A percentile compares a stretch with the other conserved stretches of the same genome.
Conservation (phyloP, 306 rosid species). For the Trifolium fragiferum region DNA sequence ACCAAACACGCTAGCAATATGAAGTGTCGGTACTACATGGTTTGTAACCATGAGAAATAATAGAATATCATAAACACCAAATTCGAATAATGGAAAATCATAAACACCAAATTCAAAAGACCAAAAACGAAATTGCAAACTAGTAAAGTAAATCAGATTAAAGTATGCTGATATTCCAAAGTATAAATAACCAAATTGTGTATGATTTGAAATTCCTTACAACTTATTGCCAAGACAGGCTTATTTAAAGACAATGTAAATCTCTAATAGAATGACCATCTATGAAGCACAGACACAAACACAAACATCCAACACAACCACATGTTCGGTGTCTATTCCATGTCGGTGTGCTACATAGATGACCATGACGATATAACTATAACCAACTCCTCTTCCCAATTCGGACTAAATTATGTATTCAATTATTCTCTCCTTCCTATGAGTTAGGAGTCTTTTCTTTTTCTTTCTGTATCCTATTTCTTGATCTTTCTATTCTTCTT, state of each 20-base stretch:
- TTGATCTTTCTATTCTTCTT: conserved; percentile 74
- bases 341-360: background rate
- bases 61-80: conserved; percentile 41
- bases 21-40: background rate
- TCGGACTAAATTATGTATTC: conserved; percentile 49
- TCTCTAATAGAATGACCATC: conserved; percentile 44
- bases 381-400: conserved; percentile 49
- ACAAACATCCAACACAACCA: background rate
- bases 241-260: conserved; percentile 68
- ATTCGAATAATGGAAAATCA: conserved; percentile 30
- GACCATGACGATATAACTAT: conserved; percentile 38
- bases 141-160: conserved; percentile 43
- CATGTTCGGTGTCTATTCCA: background rate
- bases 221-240: conserved; percentile 59
- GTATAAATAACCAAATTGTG: conserved; percentile 60
- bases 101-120: conserved; percentile 33
- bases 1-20: background rate
- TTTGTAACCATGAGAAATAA: conserved; percentile 27
- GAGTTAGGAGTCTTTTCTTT: conserved; percentile 27
- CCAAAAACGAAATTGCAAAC: conserved; percentile 36
- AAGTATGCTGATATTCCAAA: conserved; percentile 54
- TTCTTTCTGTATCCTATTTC: conserved; percentile 58
- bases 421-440: conserved; percentile 48
- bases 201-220: conserved; percentile 54
- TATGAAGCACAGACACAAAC: background rate